A percentile compares a stretch with the other conserved stretches of the same genome.
These are phyloP conservation scores for Lentinula sp. DNA, from an alignment of 768 basidiomycete genomes.

Conservation along the genomic window DNA sequence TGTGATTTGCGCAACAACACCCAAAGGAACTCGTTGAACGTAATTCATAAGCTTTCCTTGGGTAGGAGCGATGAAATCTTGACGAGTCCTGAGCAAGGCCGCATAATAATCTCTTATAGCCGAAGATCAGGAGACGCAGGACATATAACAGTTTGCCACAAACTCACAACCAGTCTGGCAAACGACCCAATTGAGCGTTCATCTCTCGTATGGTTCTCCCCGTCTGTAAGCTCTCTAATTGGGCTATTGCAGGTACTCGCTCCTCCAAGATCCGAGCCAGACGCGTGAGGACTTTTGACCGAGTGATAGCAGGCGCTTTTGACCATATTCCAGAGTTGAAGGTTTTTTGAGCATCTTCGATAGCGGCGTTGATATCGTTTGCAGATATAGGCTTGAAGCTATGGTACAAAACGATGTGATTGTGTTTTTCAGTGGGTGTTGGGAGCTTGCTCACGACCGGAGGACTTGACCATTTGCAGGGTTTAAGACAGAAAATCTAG, in stretches of 20 bases:
- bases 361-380: slow-evolving; percentile 44
- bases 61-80: slow-evolving; percentile 67
- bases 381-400: slow-evolving; percentile 53
- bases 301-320: slow-evolving; percentile 44
- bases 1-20: slow-evolving; percentile 87
- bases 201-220: slow-evolving; percentile 82
- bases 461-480: slow-evolving; percentile 63
- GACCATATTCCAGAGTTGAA: slow-evolving; percentile 76
- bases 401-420: not conserved
- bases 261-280: slow-evolving; percentile 60
- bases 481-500: slow-evolving; percentile 52
- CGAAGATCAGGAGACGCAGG: not conserved
- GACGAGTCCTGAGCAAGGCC: slow-evolving; percentile 65
- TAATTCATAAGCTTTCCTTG: slow-evolving; percentile 78
- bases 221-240: slow-evolving; percentile 69
- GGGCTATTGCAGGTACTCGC: slow-evolving; percentile 51
- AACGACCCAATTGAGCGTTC: slow-evolving; percentile 66
- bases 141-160: not conserved
- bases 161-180: slow-evolving; percentile 83
- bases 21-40: slow-evolving; percentile 73
- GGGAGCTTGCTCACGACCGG: slow-evolving; percentile 39
- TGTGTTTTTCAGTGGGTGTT: not conserved
- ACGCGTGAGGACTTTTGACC: slow-evolving; percentile 59
- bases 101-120: slow-evolving; percentile 71
- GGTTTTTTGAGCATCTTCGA: slow-evolving; percentile 47